Evolutionary conservation across 1,284 basidiomycete genomes (phyloP).

Genomic region (Cryptococcus wingfieldii): DNA sequence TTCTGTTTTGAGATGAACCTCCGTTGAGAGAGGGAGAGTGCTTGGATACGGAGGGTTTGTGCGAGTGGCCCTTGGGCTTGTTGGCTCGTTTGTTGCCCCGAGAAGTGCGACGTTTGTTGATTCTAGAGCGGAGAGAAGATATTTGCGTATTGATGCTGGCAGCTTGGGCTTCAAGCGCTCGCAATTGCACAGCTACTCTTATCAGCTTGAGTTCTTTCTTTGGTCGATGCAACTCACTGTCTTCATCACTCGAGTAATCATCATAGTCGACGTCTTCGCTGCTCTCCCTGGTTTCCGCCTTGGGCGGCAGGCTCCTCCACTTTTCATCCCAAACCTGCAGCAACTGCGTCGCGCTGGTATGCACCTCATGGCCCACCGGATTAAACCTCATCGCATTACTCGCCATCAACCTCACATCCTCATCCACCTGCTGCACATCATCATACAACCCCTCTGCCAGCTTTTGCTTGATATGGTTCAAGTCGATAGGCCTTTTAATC

Average conservation of each 20-base stretch:
- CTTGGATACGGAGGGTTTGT: conserved; percentile 41
- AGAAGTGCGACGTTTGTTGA: conserved; percentile 29
- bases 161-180: conserved; percentile 13
- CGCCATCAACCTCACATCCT: conserved; percentile 91
- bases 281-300: conserved; percentile 42
- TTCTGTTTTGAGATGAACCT: conserved; percentile 18
- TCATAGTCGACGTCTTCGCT: conserved; percentile 52
- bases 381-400: conserved; percentile 92
- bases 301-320: conserved; percentile 71
- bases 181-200: conserved; percentile 1
- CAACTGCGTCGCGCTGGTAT: conserved; percentile 73
- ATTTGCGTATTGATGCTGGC: conserved; percentile 22
- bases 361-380: conserved; percentile 78
- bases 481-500: conserved; percentile 92
- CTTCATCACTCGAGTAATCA: conserved; percentile 48
- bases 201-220: neutral
- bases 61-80: conserved; percentile 32
- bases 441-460: conserved; percentile 72
- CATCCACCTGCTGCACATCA: conserved; percentile 71
- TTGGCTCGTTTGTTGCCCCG: conserved; percentile 20
- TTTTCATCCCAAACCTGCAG: conserved; percentile 86
- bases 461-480: conserved; percentile 80
- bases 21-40: conserved; percentile 35
- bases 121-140: conserved; percentile 23
- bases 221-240: conserved; percentile 33